Evolutionary conservation across 441 rosid genomes (phyloP).

Genomic region (Eruca vesicaria): DNA sequence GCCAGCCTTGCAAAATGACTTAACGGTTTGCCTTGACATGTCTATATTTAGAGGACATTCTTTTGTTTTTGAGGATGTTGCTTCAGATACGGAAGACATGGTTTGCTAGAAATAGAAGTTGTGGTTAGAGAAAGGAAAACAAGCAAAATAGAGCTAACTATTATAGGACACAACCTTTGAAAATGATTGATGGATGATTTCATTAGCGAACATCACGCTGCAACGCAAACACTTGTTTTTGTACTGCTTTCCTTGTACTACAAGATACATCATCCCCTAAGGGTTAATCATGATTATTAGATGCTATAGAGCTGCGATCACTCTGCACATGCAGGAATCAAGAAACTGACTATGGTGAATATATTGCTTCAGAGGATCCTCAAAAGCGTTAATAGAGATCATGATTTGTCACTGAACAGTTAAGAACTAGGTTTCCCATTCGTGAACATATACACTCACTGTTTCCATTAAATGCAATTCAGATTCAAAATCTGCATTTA

Average conservation of each 20-base stretch:
- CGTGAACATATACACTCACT: background rate
- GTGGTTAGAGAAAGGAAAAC: background rate
- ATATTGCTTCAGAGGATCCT: background rate
- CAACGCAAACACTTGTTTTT: background rate
- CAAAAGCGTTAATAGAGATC: background rate
- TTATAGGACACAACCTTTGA: constrained; percentile 3
- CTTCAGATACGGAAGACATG: background rate
- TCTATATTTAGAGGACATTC: background rate
- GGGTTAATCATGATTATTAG: too few species aligned
- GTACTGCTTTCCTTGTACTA: background rate
- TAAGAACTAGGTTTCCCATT: background rate
- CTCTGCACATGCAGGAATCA: background rate
- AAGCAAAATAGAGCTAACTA: constrained; percentile 15
- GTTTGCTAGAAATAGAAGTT: background rate
- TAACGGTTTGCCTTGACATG: background rate
- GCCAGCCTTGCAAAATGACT: background rate
- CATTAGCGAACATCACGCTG: background rate
- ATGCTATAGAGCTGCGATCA: background rate
- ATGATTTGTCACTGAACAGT: background rate
- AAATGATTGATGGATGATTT: background rate
- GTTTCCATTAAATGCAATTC: background rate
- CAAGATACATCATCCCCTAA: background rate
- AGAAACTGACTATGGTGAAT: background rate
- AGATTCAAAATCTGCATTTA: background rate
- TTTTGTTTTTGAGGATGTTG: background rate